phyloP scores from a whole-genome alignment of 2,329 filamentous ascomycete genomes.

The Stemphylium beticola region DNA sequence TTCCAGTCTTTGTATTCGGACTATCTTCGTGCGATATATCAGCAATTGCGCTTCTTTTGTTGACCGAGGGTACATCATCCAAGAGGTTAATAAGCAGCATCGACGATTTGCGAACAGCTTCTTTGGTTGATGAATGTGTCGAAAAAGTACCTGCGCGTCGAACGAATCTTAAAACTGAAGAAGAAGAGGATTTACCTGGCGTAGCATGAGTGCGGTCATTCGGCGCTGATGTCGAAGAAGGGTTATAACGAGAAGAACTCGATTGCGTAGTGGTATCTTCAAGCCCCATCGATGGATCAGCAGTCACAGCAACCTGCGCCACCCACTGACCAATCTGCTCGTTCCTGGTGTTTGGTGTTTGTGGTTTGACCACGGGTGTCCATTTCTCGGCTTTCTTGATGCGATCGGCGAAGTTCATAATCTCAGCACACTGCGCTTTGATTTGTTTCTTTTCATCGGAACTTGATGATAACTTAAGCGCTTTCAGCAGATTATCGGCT shows the following conservation, averaged over 20 bases:
- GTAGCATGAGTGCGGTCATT: background rate
- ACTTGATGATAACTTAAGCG: slow-evolving; percentile 66
- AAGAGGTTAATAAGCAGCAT: slow-evolving; percentile 16
- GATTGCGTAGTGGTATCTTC: slow-evolving; percentile 13
- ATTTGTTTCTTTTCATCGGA: slow-evolving; percentile 71
- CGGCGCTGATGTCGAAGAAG: slow-evolving; percentile 14
- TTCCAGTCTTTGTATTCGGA: background rate
- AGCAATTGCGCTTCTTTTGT: slow-evolving; percentile 14
- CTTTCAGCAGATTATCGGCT: slow-evolving; percentile 82
- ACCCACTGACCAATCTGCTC: slow-evolving; percentile 32
- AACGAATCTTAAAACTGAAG: slow-evolving; percentile 5
- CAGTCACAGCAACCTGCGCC: slow-evolving; percentile 23
- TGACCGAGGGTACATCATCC: background rate
- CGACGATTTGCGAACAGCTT: background rate
- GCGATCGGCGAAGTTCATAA: slow-evolving; percentile 74
- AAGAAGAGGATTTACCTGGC: slow-evolving; percentile 28
- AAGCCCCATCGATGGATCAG: background rate
- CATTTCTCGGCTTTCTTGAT: slow-evolving; percentile 64
- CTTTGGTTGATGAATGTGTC: background rate
- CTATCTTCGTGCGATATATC: slow-evolving; percentile 19
- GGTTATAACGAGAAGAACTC: slow-evolving; percentile 9
- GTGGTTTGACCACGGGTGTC: slow-evolving; percentile 22
- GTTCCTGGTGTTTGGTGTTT: slow-evolving; percentile 11
- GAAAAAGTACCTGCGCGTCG: background rate
- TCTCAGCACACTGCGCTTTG: slow-evolving; percentile 69